phyloP scores from a whole-genome alignment of 345 rosid genomes.

The Eucalyptus melliodora region DNA sequence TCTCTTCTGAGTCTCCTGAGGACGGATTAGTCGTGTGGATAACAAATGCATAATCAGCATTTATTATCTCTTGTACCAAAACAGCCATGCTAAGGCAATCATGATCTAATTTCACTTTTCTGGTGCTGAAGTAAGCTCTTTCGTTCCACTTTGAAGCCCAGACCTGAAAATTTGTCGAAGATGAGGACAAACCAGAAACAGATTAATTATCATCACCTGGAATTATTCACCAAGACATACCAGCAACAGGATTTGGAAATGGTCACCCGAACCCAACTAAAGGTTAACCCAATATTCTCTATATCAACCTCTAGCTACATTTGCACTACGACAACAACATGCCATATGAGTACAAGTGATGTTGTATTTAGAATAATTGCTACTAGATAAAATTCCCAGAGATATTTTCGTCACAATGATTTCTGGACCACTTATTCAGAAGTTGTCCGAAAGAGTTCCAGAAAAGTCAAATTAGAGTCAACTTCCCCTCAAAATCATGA shows the following conservation, averaged over 20 bases:
- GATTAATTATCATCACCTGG: background rate
- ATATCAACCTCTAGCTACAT: background rate
- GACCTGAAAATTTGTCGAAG: slow-evolving; percentile 31
- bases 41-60: slow-evolving; percentile 95
- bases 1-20: slow-evolving; percentile 84
- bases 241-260: background rate
- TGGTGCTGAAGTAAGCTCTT: slow-evolving; percentile 96
- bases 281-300: background rate
- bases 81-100: slow-evolving; percentile 98
- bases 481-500: background rate
- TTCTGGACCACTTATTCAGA: background rate
- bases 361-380: background rate
- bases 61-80: slow-evolving; percentile 90
- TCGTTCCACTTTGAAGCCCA: slow-evolving; percentile 99
- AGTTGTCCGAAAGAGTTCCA: background rate
- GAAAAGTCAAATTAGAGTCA: background rate
- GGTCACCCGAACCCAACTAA: background rate
- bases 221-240: background rate
- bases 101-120: slow-evolving; percentile 79
- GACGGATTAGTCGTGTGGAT: slow-evolving; percentile 97
- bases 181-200: background rate
- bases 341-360: background rate
- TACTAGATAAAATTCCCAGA: background rate
- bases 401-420: background rate
- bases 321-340: background rate